Conservation (phyloP, 768 basidiomycete genomes). For the Kwoniella heveanensis region DNA sequence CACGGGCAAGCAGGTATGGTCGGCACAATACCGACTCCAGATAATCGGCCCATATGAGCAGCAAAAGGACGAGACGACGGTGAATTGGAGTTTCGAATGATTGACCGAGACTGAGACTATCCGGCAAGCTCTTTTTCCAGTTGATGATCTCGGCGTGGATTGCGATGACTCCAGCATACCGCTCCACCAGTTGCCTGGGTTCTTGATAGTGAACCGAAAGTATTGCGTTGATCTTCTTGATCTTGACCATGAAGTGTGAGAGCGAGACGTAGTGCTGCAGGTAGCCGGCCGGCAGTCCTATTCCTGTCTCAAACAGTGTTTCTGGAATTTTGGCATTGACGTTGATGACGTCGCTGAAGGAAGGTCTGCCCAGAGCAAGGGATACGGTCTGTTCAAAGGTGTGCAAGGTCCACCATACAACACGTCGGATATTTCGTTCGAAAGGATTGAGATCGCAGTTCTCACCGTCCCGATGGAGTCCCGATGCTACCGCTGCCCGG, state of each 20-base stretch:
- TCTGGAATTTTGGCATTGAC: slow-evolving; percentile 2
- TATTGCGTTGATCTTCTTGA: slow-evolving; percentile 9
- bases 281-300: background rate
- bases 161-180: background rate
- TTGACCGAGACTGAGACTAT: background rate
- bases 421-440: background rate
- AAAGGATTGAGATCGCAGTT: background rate
- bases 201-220: slow-evolving; percentile 11
- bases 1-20: slow-evolving; percentile 2
- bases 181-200: slow-evolving; percentile 4
- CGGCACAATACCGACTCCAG: slow-evolving; percentile 2
- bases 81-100: background rate
- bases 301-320: background rate
- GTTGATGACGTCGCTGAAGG: slow-evolving; percentile 1
- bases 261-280: slow-evolving; percentile 3
- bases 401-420: slow-evolving; percentile 4
- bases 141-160: slow-evolving; percentile 9
- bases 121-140: slow-evolving; percentile 11
- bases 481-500: slow-evolving; percentile 1
- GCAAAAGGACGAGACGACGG: background rate
- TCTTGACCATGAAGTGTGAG: slow-evolving; percentile 9
- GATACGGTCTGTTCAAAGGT: slow-evolving; percentile 8
- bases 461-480: background rate
- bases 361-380: slow-evolving; percentile 2
- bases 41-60: slow-evolving; percentile 5